Percentiles rank a stretch among this genome's conserved stretches.
phyloP scores from a whole-genome alignment of 1,139 yeast genomes.

The Saccharomycopsis crataegensis region DNA sequence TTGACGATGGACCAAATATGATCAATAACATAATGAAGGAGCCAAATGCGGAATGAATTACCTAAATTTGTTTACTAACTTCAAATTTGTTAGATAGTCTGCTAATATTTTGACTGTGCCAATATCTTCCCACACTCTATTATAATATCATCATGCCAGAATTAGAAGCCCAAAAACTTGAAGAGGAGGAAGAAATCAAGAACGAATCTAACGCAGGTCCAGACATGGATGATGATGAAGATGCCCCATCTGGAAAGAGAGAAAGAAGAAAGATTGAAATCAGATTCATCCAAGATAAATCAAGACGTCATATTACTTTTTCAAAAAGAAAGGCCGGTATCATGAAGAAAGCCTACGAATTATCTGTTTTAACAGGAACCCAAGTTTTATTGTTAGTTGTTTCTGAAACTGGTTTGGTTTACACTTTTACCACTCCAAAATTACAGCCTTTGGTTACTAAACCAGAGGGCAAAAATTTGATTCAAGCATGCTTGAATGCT shows the following conservation, averaged over 20 bases:
- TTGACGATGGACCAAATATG: no score
- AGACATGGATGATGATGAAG: slow-evolving; percentile 65
- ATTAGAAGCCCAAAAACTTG: slow-evolving; percentile 19
- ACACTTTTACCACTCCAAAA: slow-evolving; percentile 98
- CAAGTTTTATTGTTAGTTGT: slow-evolving; percentile 91
- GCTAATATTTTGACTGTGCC: neutral
- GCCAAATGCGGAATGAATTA: no score
- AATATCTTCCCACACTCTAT: neutral
- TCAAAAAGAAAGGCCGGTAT: slow-evolving; percentile 98
- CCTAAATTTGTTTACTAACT: no score
- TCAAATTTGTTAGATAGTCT: no score
- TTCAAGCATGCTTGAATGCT: slow-evolving; percentile 95
- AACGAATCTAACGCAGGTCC: slow-evolving; percentile 29
- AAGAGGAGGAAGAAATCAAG: slow-evolving; percentile 21
- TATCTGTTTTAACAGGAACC: slow-evolving; percentile 92
- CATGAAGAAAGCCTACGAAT: slow-evolving; percentile 96
- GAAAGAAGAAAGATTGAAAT: slow-evolving; percentile 97
- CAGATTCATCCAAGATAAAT: slow-evolving; percentile 93
- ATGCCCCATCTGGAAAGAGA: slow-evolving; percentile 34
- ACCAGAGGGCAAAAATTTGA: slow-evolving; percentile 92
- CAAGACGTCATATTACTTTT: slow-evolving; percentile 95
- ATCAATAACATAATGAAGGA: no score
- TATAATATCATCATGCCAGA: slow-evolving; percentile 19
- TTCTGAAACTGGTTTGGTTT: slow-evolving; percentile 94
- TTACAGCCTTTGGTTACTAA: slow-evolving; percentile 95